Percentiles rank a stretch among this genome's conserved stretches.
Evolutionary conservation across 306 rosid species (phyloP).

Genomic region (Arachis stenosperma): DNA sequence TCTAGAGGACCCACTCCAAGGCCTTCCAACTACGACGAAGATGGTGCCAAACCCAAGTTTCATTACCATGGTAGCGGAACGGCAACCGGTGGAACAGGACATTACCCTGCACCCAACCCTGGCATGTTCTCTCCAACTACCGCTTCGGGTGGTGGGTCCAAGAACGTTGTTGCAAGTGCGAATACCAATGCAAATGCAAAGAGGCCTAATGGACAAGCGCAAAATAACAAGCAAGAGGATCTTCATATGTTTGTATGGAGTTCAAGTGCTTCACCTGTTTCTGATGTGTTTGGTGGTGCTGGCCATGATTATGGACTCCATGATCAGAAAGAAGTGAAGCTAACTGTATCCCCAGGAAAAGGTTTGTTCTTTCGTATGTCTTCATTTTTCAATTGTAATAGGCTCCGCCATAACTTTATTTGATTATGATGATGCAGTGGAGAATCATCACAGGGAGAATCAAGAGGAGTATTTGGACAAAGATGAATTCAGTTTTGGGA

Average conservation of each 20-base stretch:
- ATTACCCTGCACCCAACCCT: constrained; percentile 87
- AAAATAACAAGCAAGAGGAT: constrained; percentile 51
- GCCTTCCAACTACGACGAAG: constrained; percentile 83
- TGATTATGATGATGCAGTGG: constrained; percentile 51
- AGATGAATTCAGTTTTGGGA: constrained; percentile 86
- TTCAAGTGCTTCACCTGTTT: constrained; percentile 87
- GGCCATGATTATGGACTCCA: constrained; percentile 68
- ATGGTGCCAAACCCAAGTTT: constrained; percentile 52
- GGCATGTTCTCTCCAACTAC: constrained; percentile 84
- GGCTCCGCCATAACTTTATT: neutral
- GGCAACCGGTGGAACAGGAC: constrained; percentile 44
- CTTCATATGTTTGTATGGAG: constrained; percentile 98
- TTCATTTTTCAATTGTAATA: too few relatives aligned
- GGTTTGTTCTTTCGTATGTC: constrained; percentile 41
- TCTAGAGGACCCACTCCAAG: constrained; percentile 92
- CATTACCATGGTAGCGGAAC: constrained; percentile 38
- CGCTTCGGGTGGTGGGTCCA: constrained; percentile 32
- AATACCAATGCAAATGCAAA: constrained; percentile 52
- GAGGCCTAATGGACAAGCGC: constrained; percentile 66
- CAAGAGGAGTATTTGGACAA: constrained; percentile 71
- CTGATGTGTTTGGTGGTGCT: constrained; percentile 72
- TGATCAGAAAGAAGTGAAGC: constrained; percentile 77
- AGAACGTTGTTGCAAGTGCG: constrained; percentile 40
- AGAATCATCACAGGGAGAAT: constrained; percentile 58
- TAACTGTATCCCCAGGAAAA: constrained; percentile 75